Conservation (phyloP, 352 stramenopile genomes). For the Pythium dissotocum region DNA sequence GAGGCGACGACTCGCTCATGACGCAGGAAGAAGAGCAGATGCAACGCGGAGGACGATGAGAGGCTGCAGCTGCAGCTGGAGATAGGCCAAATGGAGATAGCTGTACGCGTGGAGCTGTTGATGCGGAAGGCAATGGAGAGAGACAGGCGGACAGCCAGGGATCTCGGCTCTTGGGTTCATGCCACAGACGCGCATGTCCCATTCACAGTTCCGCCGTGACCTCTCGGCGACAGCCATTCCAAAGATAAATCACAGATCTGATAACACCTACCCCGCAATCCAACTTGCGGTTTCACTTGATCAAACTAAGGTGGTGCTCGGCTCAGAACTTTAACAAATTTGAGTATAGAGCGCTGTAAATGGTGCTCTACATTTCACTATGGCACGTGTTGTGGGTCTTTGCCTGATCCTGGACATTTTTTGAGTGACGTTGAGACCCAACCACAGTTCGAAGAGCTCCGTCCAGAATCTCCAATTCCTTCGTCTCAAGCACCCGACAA, state of each 20-base stretch:
- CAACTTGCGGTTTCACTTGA: neutral
- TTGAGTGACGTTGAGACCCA: conserved; percentile 7
- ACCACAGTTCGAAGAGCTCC: conserved; percentile 3
- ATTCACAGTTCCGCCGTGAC: neutral
- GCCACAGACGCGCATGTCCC: neutral
- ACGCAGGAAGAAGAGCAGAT: neutral
- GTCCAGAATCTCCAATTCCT: neutral
- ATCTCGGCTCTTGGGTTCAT: neutral
- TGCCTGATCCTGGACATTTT: neutral
- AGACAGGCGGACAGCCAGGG: neutral
- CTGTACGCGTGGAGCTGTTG: neutral
- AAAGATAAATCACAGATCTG: conserved; percentile 3
- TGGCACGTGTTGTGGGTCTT: neutral
- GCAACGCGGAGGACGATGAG: too few species aligned
- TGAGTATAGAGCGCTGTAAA: neutral
- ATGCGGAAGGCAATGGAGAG: neutral
- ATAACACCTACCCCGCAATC: neutral
- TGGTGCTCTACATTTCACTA: neutral
- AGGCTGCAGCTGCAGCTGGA: too few species aligned
- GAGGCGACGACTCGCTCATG: neutral
- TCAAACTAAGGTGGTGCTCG: neutral
- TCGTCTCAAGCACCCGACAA: neutral
- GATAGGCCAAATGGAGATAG: neutral
- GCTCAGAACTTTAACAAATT: neutral
- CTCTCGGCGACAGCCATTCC: neutral